Base-by-base conservation (phyloP, 495 filamentous ascomycete species). In the Clohesyomyces aquaticus region DNA sequence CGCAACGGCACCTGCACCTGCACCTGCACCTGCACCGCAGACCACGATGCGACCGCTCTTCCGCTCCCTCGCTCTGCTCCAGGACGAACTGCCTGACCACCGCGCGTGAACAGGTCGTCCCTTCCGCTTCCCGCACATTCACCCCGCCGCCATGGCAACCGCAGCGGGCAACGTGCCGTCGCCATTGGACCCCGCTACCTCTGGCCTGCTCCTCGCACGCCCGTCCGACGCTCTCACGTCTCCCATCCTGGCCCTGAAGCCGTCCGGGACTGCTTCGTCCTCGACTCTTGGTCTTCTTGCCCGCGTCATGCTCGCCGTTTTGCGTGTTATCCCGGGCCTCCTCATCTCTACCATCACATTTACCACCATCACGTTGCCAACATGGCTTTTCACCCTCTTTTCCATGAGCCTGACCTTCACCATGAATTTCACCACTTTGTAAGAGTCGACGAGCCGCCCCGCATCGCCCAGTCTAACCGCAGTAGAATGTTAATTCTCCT, bases 351-450 rank as follows among this genome's bases (percentile, higher is more conserved):
- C 85, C 41, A 85, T 97, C 61, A 91, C 90, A 54, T 91, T 96
- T 67, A 81, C 86, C 8, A 96, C 91, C 29, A 90, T 98, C 59
- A 93, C 91, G 4, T 74, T 96, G 61, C 93, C 94, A 38, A 89
- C 91, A 74, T 85, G 93, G 75, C 82, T 97, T 6, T 98, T 96
- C 76, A 93, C 87, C 10, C 81, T 98, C 52, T 92, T 97, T 73
- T 97, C 93, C n/a, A 96, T 90, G 66, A 94, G 88, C 76, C 74
- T 94, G 76, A 98, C 94, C 0, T 89, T 98, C 72, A 98, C 94
- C 10, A 95, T 98, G 92, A 98, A 96, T 73, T 91, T 92, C 65
- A 98, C 94, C 8, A 98, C 94, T 26, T 74, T 97, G 88, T 94
- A 84, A 72, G 85, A 49, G n/a, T 23, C 56, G 12, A n/a, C 0